Percentiles rank a stretch among this genome's conserved stretches.
Evolutionary conservation across 768 basidiomycete genomes (phyloP).

Genomic region (Russula dissimulans): DNA sequence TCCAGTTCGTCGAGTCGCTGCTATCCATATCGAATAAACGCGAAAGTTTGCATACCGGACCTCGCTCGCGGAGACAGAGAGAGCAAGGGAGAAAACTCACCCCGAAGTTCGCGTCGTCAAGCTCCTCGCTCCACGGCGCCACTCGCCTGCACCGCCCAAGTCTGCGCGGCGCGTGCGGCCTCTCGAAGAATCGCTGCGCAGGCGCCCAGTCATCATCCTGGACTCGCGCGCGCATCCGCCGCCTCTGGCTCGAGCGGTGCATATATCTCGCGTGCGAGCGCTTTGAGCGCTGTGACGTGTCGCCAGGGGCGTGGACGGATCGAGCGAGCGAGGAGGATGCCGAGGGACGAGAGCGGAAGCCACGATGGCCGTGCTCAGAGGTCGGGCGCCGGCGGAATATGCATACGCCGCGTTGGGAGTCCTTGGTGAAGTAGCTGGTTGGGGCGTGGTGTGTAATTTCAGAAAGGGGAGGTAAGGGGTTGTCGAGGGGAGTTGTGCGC

Average conservation of each 20-base stretch:
- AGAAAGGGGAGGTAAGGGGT: background rate
- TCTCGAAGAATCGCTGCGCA: constrained; percentile 55
- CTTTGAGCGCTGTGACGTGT: constrained; percentile 57
- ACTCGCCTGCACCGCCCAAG: constrained; percentile 48
- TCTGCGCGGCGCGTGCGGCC: constrained; percentile 41
- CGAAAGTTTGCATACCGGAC: background rate
- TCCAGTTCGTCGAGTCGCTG: background rate
- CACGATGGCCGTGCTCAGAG: constrained; percentile 62
- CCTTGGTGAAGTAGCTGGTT: constrained; percentile 63
- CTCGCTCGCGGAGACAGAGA: background rate
- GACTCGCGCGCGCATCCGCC: constrained; percentile 26
- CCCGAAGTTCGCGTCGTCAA: constrained; percentile 30
- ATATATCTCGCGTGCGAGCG: constrained; percentile 48
- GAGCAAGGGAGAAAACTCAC: background rate
- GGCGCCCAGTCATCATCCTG: constrained; percentile 55
- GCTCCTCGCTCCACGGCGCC: constrained; percentile 60
- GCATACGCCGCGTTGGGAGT: constrained; percentile 59
- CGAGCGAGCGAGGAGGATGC: constrained; percentile 60
- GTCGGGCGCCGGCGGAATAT: constrained; percentile 65
- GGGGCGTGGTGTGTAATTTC: background rate
- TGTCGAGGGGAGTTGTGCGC: background rate
- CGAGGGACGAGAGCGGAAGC: constrained; percentile 71
- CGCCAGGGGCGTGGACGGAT: constrained; percentile 64
- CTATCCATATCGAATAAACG: background rate
- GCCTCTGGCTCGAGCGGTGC: constrained; percentile 26